Conservation (phyloP, 2,329 filamentous ascomycete species). For the Clonostachys rosea region DNA sequence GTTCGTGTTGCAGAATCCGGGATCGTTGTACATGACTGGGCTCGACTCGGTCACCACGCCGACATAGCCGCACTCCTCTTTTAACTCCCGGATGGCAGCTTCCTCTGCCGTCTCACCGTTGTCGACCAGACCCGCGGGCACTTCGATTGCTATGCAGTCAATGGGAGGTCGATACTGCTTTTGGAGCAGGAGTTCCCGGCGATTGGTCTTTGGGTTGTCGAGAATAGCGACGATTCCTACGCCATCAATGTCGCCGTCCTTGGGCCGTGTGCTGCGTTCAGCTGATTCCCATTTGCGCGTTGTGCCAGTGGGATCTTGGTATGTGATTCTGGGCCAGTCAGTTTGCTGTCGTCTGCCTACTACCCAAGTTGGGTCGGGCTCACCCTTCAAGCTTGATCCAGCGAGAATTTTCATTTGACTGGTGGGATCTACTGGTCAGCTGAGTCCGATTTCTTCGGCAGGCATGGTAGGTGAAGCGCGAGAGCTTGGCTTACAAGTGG, state of each 20-base stretch:
- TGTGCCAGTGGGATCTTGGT: conserved; percentile 56
- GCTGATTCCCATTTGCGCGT: conserved; percentile 67
- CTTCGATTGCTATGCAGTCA: conserved; percentile 54
- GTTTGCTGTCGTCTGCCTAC: too few relatives aligned
- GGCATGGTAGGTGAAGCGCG: too few relatives aligned
- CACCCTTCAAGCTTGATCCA: too few relatives aligned
- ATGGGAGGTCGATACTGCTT: conserved; percentile 64
- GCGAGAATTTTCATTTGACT: too few relatives aligned
- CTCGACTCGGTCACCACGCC: conserved; percentile 51
- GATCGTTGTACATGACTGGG: conserved; percentile 64
- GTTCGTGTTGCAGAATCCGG: conserved; percentile 64
- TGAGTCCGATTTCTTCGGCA: too few relatives aligned
- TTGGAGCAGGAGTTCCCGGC: conserved; percentile 52
- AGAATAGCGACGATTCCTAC: conserved; percentile 71
- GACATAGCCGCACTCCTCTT: conserved; percentile 64
- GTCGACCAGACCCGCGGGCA: conserved; percentile 62
- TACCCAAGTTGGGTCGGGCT: too few relatives aligned
- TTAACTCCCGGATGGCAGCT: conserved; percentile 59
- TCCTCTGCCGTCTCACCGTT: conserved; percentile 56
- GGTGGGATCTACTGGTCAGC: too few relatives aligned
- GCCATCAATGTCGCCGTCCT: conserved; percentile 59
- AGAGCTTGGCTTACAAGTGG: too few relatives aligned
- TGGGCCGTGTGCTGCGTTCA: conserved; percentile 64
- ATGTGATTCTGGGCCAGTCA: conserved; percentile 45
- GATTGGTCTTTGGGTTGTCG: conserved; percentile 41